Evolutionary conservation across 306 rosid species (phyloP).

Genomic region (Quercus ilex): DNA sequence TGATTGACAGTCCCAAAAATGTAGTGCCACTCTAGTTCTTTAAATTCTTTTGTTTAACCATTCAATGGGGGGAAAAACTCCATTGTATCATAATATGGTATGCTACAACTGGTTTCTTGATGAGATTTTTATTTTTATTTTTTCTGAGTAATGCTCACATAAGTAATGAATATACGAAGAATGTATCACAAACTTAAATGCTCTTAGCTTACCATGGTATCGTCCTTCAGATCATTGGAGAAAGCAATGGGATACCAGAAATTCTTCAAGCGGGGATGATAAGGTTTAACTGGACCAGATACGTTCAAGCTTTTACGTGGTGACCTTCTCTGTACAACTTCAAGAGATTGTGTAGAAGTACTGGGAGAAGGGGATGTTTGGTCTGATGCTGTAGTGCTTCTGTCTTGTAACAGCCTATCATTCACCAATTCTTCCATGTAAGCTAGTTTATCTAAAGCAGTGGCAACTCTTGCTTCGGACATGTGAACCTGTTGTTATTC

Average conservation of each 20-base stretch:
- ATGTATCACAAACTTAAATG: background rate
- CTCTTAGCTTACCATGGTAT: conserved; percentile 69
- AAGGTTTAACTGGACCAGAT: conserved; percentile 88
- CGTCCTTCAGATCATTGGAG: conserved; percentile 68
- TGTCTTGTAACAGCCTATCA: conserved; percentile 71
- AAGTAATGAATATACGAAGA: background rate
- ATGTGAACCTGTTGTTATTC: conserved; percentile 78
- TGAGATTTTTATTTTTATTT: background rate
- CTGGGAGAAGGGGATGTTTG: conserved; percentile 52
- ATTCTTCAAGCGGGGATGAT: conserved; percentile 86
- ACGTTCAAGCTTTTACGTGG: conserved; percentile 64
- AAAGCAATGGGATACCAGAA: conserved; percentile 99
- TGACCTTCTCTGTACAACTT: conserved; percentile 26
- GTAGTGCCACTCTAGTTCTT: background rate
- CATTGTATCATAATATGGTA: too few species aligned
- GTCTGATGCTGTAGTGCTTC: conserved; percentile 41
- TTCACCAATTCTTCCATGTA: conserved; percentile 94
- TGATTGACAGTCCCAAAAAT: background rate
- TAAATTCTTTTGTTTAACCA: background rate
- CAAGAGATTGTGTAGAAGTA: conserved; percentile 44
- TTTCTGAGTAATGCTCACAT: background rate
- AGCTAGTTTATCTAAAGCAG: conserved; percentile 96
- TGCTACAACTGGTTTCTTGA: too few species aligned
- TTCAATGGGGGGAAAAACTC: too few species aligned
- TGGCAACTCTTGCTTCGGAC: conserved; percentile 86